Percentiles rank a stretch among this genome's conserved stretches.
These are phyloP conservation scores for Fusarium agapanthi DNA, from an alignment of 2,329 filamentous ascomycete species.

Conservation along the genomic window DNA sequence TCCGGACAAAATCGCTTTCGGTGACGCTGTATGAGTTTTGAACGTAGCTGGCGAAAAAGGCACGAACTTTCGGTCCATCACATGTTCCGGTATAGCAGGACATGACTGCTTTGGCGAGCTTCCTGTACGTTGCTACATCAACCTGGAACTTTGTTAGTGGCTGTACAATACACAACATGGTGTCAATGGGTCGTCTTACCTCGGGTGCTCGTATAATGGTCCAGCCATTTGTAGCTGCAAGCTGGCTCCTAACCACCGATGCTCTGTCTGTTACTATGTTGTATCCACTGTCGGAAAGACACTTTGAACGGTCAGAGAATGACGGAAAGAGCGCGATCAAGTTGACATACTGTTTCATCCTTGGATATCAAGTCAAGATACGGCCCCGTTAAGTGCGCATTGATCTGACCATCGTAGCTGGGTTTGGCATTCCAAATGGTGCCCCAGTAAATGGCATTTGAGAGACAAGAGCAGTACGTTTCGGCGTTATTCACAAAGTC, in stretches of 20 bases:
- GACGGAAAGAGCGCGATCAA: accelerated
- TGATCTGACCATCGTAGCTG: neutral
- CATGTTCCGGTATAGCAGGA: neutral
- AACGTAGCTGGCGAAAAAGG: slow-evolving; percentile 4
- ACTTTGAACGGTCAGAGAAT: neutral
- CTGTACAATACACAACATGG: neutral
- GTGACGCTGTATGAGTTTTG: slow-evolving; percentile 2
- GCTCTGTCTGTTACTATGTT: neutral
- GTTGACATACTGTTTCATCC: neutral
- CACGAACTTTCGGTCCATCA: neutral
- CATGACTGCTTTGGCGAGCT: neutral
- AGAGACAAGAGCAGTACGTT: neutral
- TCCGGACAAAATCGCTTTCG: slow-evolving; percentile 6
- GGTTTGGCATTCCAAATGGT: neutral
- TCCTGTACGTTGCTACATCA: neutral
- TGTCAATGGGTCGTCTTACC: neutral
- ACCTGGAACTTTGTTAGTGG: neutral
- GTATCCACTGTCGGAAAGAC: neutral
- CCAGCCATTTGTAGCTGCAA: neutral
- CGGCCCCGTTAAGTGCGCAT: neutral
- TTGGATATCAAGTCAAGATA: neutral
- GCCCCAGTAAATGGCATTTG: neutral
- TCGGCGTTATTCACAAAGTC: neutral
- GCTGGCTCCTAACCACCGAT: neutral
- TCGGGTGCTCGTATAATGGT: neutral